phyloP scores from a whole-genome alignment of 2,329 filamentous ascomycete species.

The Biscogniauxia sp. region DNA sequence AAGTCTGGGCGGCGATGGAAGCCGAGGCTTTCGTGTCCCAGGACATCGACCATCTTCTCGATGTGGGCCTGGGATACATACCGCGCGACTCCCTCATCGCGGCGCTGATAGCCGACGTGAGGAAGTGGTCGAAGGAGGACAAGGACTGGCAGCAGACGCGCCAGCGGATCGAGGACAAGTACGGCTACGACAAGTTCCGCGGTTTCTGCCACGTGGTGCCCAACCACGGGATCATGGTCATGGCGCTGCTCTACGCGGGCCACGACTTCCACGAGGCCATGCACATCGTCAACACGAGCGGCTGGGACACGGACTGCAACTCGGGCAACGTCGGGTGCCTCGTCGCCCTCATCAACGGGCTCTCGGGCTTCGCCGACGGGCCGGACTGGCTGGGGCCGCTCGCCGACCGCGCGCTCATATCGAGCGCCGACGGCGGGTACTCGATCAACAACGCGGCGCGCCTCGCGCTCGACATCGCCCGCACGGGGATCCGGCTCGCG shows the following conservation, averaged over 20 bases:
- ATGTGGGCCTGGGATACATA: constrained; percentile 30
- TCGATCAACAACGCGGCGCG: constrained; percentile 36
- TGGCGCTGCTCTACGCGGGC: constrained; percentile 31
- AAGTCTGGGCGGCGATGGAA: constrained; percentile 40
- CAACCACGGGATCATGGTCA: constrained; percentile 35
- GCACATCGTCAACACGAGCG: constrained; percentile 36
- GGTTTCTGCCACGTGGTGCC: constrained; percentile 35
- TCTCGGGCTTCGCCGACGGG: constrained; percentile 25
- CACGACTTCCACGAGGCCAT: constrained; percentile 33
- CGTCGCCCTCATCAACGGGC: constrained; percentile 35
- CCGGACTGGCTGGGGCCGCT: constrained; percentile 36
- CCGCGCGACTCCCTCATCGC: constrained; percentile 31
- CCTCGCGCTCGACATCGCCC: constrained; percentile 31
- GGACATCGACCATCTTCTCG: constrained; percentile 33
- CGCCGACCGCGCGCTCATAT: constrained; percentile 35
- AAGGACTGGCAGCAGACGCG: constrained; percentile 34
- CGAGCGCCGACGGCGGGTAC: constrained; percentile 36
- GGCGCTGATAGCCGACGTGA: constrained; percentile 29
- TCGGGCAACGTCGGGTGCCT: constrained; percentile 38
- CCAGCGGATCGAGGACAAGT: constrained; percentile 33
- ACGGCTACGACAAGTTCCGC: constrained; percentile 34
- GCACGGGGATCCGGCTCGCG: constrained; percentile 27
- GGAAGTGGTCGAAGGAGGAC: constrained; percentile 29
- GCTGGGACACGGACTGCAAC: constrained; percentile 41
- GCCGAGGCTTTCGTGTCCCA: constrained; percentile 35